Percentiles rank a stretch among this genome's conserved stretches.
These are phyloP conservation scores for Carex pumila DNA, from an alignment of 176 grass and related monocot species.

Conservation along the genomic window DNA sequence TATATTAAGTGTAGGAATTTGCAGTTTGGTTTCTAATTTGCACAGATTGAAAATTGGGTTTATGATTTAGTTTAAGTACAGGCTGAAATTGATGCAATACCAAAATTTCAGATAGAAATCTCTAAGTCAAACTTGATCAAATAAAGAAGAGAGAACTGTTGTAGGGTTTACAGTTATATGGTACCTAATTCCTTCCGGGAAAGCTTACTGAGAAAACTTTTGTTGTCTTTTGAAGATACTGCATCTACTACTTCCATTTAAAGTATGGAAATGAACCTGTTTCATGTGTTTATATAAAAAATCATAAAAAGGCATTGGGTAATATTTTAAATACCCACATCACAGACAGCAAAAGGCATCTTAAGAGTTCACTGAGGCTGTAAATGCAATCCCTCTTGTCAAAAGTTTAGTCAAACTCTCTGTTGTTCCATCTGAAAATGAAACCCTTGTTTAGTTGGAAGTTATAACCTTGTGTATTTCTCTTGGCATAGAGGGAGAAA, in stretches of 20 bases:
- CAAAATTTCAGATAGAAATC: background rate
- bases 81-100: background rate
- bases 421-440: background rate
- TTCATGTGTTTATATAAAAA: background rate
- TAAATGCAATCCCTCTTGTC: background rate
- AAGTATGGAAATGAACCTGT: background rate
- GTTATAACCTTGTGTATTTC: slow-evolving; percentile 1
- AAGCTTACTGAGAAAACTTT: background rate
- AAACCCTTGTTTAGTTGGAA: background rate
- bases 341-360: background rate
- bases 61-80: background rate
- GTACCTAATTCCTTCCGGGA: background rate
- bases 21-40: background rate
- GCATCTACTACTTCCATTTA: background rate
- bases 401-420: background rate
- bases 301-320: background rate
- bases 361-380: background rate
- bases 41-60: background rate
- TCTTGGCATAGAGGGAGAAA: slow-evolving; percentile 77
- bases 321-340: background rate
- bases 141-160: background rate
- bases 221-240: background rate
- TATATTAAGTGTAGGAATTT: background rate
- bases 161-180: background rate
- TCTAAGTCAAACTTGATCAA: background rate